These are phyloP conservation scores for Eimeria sp. DNA, from an alignment of 169 alveolate genomes.

Conservation along the genomic window DNA sequence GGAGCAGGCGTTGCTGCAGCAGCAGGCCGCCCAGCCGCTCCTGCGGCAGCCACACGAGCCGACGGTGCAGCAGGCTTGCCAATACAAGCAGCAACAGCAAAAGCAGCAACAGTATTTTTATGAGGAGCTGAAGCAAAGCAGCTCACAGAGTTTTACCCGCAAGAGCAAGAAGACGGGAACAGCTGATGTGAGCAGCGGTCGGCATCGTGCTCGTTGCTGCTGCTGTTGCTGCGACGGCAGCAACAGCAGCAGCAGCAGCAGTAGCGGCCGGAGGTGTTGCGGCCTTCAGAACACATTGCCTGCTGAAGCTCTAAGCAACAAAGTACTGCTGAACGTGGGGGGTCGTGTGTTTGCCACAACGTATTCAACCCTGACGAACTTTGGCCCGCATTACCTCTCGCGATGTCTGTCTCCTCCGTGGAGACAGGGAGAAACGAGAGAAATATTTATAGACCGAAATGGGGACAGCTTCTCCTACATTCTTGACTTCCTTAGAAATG, in stretches of 20 bases:
- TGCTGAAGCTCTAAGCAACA: constrained; percentile 51
- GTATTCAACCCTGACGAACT: constrained; percentile 24
- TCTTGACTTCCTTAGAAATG: constrained; percentile 72
- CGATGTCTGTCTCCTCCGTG: constrained; percentile 50
- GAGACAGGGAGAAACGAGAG: constrained; percentile 28
- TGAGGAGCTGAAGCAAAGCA: constrained; percentile 26
- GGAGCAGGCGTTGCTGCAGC: constrained; percentile 7
- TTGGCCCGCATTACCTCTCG: constrained; percentile 52
- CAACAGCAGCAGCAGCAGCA: constrained; percentile 34
- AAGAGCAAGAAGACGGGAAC: not conserved
- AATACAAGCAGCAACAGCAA: constrained; percentile 3
- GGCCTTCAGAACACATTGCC: not conserved
- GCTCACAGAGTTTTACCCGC: constrained; percentile 5
- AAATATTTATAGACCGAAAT: constrained; percentile 63
- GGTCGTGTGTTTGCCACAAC: constrained; percentile 60
- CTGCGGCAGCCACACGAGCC: constrained; percentile 1
- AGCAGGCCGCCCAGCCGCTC: constrained; percentile 42
- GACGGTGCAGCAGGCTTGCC: not conserved
- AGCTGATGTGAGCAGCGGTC: not conserved
- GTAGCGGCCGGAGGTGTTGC: not conserved
- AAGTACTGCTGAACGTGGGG: constrained; percentile 71
- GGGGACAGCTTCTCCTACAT: constrained; percentile 66
- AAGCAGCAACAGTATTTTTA: constrained; percentile 3
- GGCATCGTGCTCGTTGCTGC: constrained; percentile 6
- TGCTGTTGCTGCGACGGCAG: constrained; percentile 39